Evolutionary conservation across 2,329 filamentous ascomycete genomes (phyloP), one percentile per base, ranked within the genome.

Genomic region (Paecilomyces sp.): DNA sequence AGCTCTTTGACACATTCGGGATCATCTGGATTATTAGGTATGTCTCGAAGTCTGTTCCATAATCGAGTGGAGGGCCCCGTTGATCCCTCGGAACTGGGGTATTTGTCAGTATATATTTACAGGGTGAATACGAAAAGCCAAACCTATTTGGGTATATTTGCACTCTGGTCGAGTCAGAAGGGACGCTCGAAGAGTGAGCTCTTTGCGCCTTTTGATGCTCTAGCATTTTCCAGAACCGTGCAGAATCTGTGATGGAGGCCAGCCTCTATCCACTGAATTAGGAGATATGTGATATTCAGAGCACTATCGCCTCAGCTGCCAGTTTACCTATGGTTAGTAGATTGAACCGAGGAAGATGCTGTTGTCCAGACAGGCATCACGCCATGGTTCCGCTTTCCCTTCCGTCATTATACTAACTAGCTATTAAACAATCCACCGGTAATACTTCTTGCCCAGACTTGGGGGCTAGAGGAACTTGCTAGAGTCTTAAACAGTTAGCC

Each of bases 1-100:
- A 75, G 63, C 57, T 75, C 73, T 22, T 73, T 64, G 56, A 76
- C 53, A 65, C 57, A 18, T 58, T 59, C 3, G 5, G 51, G 51
- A 53, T 53, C 51, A n/a, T 30, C 28, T 3, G 51, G 24, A 15
- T 53, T 30, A 30, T 30, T 53, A 53, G 51, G 51, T 22, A 53
- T 53, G 28, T 53, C 28, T 53, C 51, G 22, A 30, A 53, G 51
- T 30, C 51, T 25, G 24, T 53, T 53, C 51, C 51, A 53, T 13
- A 53, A 28, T 30, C 51, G 51, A 18, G 51, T 53, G 11, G 51
- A 53, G 13, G 51, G 51, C 2, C 24, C 28, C 51, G 28, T 53
- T 12, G 51, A 30, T 9, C 11, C 12, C n/a, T 53, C 51, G 15
- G 24, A 53, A 53, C 51, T 53, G 51, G 2, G 2, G 11, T 53